Percentiles rank a stretch among this genome's conserved stretches.
phyloP scores from a whole-genome alignment of 164 flowering plant species.

The Piper betle region DNA sequence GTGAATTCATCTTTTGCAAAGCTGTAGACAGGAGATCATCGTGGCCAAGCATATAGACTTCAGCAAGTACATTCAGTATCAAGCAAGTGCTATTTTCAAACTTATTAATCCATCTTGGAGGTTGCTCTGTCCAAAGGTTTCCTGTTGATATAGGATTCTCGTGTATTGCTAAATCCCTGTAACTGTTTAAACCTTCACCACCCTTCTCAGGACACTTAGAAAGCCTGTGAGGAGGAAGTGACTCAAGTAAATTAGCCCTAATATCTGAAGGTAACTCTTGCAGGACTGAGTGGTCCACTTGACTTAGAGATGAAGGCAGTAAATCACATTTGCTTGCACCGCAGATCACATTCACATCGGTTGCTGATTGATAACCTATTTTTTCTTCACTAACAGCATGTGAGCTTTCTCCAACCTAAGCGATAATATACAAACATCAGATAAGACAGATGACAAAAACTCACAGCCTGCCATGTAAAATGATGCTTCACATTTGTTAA shows the following conservation, averaged over 20 bases:
- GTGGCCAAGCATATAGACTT: constrained; percentile 31
- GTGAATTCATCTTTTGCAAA: constrained; percentile 33
- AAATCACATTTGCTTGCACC: constrained; percentile 21
- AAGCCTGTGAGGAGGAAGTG: constrained; percentile 58
- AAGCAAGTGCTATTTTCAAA: constrained; percentile 40
- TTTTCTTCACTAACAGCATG: neutral
- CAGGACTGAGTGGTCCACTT: constrained; percentile 58
- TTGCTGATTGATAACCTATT: constrained; percentile 12
- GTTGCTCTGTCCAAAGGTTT: constrained; percentile 60
- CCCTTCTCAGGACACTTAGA: constrained; percentile 17
- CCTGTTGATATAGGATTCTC: constrained; percentile 9
- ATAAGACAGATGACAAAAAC: neutral
- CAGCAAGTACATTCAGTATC: constrained; percentile 38
- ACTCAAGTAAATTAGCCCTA: constrained; percentile 48
- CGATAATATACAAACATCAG: neutral
- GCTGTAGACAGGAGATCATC: constrained; percentile 35
- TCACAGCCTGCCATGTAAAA: neutral
- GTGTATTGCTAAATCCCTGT: constrained; percentile 5
- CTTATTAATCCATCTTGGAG: constrained; percentile 68
- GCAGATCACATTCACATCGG: constrained; percentile 6
- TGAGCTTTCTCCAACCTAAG: neutral
- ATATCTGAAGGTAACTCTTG: constrained; percentile 69
- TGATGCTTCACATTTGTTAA: neutral
- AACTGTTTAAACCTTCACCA: constrained; percentile 5
- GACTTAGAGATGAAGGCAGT: constrained; percentile 80